Evolutionary conservation across 495 filamentous ascomycete genomes (phyloP).

Genomic region (Tuber umbilicatum): DNA sequence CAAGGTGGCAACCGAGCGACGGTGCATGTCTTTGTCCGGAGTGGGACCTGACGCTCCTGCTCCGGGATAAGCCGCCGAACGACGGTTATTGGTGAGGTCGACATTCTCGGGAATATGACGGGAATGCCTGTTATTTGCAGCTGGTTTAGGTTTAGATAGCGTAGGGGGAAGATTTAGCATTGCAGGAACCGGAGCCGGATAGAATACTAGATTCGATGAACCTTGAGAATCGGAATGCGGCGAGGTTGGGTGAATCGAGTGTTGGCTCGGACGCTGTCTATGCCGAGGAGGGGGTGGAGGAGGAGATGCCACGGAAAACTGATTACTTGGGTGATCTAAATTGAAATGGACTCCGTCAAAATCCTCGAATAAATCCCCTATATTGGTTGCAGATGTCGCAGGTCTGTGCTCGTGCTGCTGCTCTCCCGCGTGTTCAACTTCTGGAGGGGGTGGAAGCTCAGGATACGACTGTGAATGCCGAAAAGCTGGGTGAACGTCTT

Average conservation of each 20-base stretch:
- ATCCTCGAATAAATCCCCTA: slow-evolving; percentile 64
- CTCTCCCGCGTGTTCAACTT: slow-evolving; percentile 25
- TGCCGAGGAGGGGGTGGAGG: slow-evolving; percentile 30
- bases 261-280: slow-evolving; percentile 43
- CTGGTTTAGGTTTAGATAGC: slow-evolving; percentile 65
- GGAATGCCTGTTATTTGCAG: slow-evolving; percentile 54
- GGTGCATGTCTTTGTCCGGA: slow-evolving; percentile 37
- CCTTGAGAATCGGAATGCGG: slow-evolving; percentile 45
- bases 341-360: slow-evolving; percentile 91
- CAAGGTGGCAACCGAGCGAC: slow-evolving; percentile 17
- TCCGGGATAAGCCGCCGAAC: slow-evolving; percentile 25
- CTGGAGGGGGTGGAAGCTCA: slow-evolving; percentile 24
- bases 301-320: slow-evolving; percentile 20
- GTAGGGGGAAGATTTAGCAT: slow-evolving; percentile 88
- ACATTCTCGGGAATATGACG: slow-evolving; percentile 51
- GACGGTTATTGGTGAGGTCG: slow-evolving; percentile 29
- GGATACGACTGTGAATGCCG: slow-evolving; percentile 33
- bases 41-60: slow-evolving; percentile 31
- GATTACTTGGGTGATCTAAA: slow-evolving; percentile 38
- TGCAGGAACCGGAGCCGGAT: slow-evolving; percentile 87
- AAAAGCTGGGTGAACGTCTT: slow-evolving; percentile 28
- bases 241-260: slow-evolving; percentile 42
- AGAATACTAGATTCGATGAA: slow-evolving; percentile 65
- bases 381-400: slow-evolving; percentile 32
- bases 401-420: slow-evolving; percentile 29